Base-by-base conservation (phyloP, 257 asterid genomes). In the Solanum chmielewskii region DNA sequence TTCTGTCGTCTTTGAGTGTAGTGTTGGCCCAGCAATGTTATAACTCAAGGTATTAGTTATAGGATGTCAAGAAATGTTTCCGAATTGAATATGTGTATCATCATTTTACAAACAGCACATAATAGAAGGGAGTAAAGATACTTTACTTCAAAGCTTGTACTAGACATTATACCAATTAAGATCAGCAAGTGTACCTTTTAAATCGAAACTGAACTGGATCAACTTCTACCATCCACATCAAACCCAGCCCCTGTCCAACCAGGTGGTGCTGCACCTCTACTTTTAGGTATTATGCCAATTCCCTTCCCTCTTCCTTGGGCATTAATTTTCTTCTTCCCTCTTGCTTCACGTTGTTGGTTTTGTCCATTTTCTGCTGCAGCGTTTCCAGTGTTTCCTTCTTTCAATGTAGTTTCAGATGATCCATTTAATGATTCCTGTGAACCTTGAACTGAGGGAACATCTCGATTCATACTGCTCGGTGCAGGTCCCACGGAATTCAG, bases 191-290 rank as follows among this genome's bases (percentile, higher is more conserved):
- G 18, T 81, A 80, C 85, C 69, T 85, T 52, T 39, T 25, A 16
- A 41, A 83, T 83, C 37, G 23, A 41, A 76, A 52, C 47, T 20
- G 10, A 66, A 52, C 52, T 83, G 76, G 23, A 83, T 96, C 90
- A 95, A 90, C 92, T 92, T 93, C 97, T 90, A 76, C 94, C 90
- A 81, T 95, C 98, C 39, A 95, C 97, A 88, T 96, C 97, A 92
- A 96, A 95, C 85, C 98, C 98, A 80, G 99, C 92, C 64, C 99
- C 98, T 3, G 96, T 96, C 99, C 98, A 96, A 88, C 97, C 98
- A 83, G 96, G 92, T 45, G 90, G 80, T 66, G 93, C 92, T 78
- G 94, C 90, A 86, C 91, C 94, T 90, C 95, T 91, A 88, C 97
- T 92, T 91, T 94, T 96, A 37, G 95, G 93, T 47, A 94, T 90